Conservation (phyloP, 768 basidiomycete species). For the Hydnomerulius pinastri region DNA sequence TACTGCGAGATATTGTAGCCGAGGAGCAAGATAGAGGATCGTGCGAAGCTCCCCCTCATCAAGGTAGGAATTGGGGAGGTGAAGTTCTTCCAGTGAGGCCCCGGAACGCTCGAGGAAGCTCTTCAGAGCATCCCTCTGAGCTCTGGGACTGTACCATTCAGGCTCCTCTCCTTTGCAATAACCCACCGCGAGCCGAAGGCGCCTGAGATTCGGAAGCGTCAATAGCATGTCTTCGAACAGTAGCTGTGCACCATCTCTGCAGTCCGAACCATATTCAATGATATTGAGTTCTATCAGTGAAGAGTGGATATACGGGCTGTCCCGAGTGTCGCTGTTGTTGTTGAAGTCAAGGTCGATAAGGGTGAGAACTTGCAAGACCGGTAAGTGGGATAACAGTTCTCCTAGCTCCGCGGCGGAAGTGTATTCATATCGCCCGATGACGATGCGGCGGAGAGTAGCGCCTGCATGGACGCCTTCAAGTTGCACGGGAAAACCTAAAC, state of each 20-base stretch:
- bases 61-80: too few species aligned
- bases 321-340: neutral
- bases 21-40: neutral
- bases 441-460: neutral
- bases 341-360: neutral
- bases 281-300: neutral
- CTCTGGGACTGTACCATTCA: neutral
- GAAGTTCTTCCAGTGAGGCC: too few species aligned
- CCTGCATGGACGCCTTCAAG: neutral
- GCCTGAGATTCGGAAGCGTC: neutral
- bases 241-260: neutral
- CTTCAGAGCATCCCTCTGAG: neutral
- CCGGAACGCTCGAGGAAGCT: too few species aligned
- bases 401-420: neutral
- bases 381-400: neutral
- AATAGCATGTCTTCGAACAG: neutral
- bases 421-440: neutral
- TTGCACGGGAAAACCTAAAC: neutral
- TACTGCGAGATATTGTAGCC: neutral
- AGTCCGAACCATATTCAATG: neutral
- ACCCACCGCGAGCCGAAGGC: neutral
- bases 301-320: neutral
- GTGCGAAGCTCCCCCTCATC: neutral
- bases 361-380: neutral
- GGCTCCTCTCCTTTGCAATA: neutral